Base-by-base conservation (phyloP, 208 protist species). In the Crithidia fasciculata region DNA sequence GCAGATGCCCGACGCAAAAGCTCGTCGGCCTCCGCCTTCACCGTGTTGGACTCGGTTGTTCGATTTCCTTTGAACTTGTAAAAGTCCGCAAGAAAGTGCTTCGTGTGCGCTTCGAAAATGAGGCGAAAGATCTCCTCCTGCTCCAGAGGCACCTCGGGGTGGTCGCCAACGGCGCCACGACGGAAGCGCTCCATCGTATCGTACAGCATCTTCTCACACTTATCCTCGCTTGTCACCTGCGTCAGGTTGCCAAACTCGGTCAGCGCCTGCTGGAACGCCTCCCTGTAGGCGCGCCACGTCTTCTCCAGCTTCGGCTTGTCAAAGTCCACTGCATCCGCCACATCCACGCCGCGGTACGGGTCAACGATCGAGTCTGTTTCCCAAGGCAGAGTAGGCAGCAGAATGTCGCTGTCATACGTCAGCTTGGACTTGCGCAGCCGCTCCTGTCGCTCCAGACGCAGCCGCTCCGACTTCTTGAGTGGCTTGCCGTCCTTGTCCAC, bases 71-170 rank as follows among this genome's bases (percentile, higher is more conserved):
- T 90, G 70, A 88, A 94, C 64, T 92, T 94, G 83, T 94, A 94
- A 60, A 92, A 95, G 72, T 96, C 92, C 12, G 89, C 76, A 44
- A 96, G 78, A 65, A 96, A 95, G 65, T 96, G 89, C 82, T 94
- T 93, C 19, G 88, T 95, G 71, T 96, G 89, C 4, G 84, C 89
- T 76, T 96, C 92, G 76, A 95, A 96, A 47, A 95, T 85, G 47
- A 95, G 70, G 4, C 79, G 78, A 54, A 96, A 89, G 28, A 96
- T 82, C 50, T 81, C 88, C 59, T 93, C 86, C 56, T 92, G 88
- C 61, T 92, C 84, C 60, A 79, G 72, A 10, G 89, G 78, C 40
- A 96, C 83, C 53, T 85, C 64, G 19, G 92, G 92, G 77, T 96
- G 89, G 28, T 94, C 89, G 18, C 86, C 92, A 19, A 96, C 88